phyloP scores from a whole-genome alignment of 2,329 filamentous ascomycete species.

The Lojkania enalia region DNA sequence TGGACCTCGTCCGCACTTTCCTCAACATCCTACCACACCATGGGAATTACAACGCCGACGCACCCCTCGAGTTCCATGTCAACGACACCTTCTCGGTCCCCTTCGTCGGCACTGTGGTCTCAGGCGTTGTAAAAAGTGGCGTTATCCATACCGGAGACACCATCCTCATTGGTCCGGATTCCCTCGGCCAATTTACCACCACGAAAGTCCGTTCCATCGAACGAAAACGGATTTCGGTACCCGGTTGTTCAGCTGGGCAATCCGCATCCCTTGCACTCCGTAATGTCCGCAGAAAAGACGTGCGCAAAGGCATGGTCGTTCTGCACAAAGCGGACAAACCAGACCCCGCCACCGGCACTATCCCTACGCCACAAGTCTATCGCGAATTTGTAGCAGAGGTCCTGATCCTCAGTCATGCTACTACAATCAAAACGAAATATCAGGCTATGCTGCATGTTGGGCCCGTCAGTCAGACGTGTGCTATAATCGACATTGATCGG shows the following conservation, averaged over 20 bases:
- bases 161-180: slow-evolving; percentile 87
- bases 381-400: slow-evolving; percentile 69
- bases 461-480: slow-evolving; percentile 90
- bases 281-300: slow-evolving; percentile 84
- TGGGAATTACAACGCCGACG: slow-evolving; percentile 82
- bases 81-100: slow-evolving; percentile 99
- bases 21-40: slow-evolving; percentile 94
- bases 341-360: slow-evolving; percentile 39
- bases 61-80: slow-evolving; percentile 90
- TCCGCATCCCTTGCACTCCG: slow-evolving; percentile 91
- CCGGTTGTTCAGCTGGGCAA: slow-evolving; percentile 86
- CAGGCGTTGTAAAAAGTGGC: slow-evolving; percentile 82
- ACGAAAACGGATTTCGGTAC: slow-evolving; percentile 86
- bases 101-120: slow-evolving; percentile 94
- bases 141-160: slow-evolving; percentile 89
- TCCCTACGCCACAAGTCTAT: slow-evolving; percentile 55
- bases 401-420: slow-evolving; percentile 91
- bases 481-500: slow-evolving; percentile 97
- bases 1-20: slow-evolving; percentile 89
- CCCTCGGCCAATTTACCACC: slow-evolving; percentile 82
- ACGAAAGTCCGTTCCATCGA: slow-evolving; percentile 93
- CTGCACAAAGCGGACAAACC: slow-evolving; percentile 78
- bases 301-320: slow-evolving; percentile 97
- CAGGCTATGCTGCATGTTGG: slow-evolving; percentile 98
- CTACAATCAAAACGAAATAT: slow-evolving; percentile 94